Evolutionary conservation across 768 basidiomycete species (phyloP), one percentile per base, ranked within the genome.

Genomic region (Phylloporus arenicola): DNA sequence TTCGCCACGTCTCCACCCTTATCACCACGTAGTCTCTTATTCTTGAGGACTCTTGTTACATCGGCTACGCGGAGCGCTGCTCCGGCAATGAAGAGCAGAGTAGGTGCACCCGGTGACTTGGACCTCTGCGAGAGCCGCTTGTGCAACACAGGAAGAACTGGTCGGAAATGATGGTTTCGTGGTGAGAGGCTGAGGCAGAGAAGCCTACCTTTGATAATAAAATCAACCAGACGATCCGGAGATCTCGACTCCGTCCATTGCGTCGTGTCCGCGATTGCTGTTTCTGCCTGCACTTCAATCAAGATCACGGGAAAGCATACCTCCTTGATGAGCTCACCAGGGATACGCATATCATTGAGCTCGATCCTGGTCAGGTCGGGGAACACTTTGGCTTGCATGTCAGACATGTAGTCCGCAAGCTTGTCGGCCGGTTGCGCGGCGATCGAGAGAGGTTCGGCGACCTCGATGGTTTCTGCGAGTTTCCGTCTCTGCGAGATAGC

Each of bases 21-120:
- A 20, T 88, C 84, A 31, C 87, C 86, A 48, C 82, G 74, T 45
- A 90, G 73, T 55, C 70, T 79, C 68, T 78, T 82, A 68, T 83
- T 78, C 65, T 79, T 84, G 48, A 92, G 74, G 46, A 81, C 72
- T 51, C 91, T 75, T 33, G 88, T 86, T 17, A 92, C 80, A 67
- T 97, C 92, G 45, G 83, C 85, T n/a, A 92, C 93, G 45, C 95
- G 80, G 31, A 97, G 75, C 4, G 95, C 95, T n/a, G 93, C 90
- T 24, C 84, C 82, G 14, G 91, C 79, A 40, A 98, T 67, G 61
- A 92, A 88, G 12, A 99, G 69, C 38, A 96, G 72, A 3, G 91
- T 90, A 2, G 95, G 95, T 34, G 91, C 79, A n/a, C 92, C 92
- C 51, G 77, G 79, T 42, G 75, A 72, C 63, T 89, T 90, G 44